These are phyloP conservation scores for Kalaharituber pfeilii DNA, from an alignment of 2,329 filamentous ascomycete genomes.

Conservation along the genomic window DNA sequence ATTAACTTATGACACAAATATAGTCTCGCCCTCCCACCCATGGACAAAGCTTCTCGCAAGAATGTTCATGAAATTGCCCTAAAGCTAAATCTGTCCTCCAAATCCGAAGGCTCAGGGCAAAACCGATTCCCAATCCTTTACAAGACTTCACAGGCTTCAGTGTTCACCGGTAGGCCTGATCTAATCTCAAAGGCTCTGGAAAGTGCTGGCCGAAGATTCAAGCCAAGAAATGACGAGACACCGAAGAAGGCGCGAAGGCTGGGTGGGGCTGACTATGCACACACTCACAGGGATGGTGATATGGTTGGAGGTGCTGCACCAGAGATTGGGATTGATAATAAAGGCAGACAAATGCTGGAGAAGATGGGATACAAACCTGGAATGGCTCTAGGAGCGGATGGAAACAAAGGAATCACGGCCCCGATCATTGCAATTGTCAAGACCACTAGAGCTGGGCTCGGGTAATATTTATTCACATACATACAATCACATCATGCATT, in stretches of 20 bases:
- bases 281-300: slow-evolving; percentile 61
- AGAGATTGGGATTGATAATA: slow-evolving; percentile 67
- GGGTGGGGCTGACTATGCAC: slow-evolving; percentile 23
- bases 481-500: too few relatives aligned
- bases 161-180: not conserved
- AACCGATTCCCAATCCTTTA: slow-evolving; percentile 56
- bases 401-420: slow-evolving; percentile 77
- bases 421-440: slow-evolving; percentile 80
- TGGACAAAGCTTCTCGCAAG: slow-evolving; percentile 62
- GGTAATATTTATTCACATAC: too few relatives aligned
- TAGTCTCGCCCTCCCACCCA: slow-evolving; percentile 62
- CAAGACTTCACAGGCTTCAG: slow-evolving; percentile 34
- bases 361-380: slow-evolving; percentile 95
- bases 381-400: slow-evolving; percentile 58
- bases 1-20: not conserved
- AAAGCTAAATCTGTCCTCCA: slow-evolving; percentile 61
- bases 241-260: slow-evolving; percentile 25
- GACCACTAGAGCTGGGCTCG: slow-evolving; percentile 66
- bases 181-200: slow-evolving; percentile 22
- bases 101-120: slow-evolving; percentile 58
- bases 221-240: slow-evolving; percentile 31
- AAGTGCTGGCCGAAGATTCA: slow-evolving; percentile 37
- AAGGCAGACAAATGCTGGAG: slow-evolving; percentile 70
- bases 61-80: slow-evolving; percentile 63
- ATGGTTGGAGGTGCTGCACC: slow-evolving; percentile 71